A percentile compares a stretch with the other conserved stretches of the same genome.
Evolutionary conservation across 805 yeast genomes (phyloP).

Genomic region (Teunomyces funiuensis): DNA sequence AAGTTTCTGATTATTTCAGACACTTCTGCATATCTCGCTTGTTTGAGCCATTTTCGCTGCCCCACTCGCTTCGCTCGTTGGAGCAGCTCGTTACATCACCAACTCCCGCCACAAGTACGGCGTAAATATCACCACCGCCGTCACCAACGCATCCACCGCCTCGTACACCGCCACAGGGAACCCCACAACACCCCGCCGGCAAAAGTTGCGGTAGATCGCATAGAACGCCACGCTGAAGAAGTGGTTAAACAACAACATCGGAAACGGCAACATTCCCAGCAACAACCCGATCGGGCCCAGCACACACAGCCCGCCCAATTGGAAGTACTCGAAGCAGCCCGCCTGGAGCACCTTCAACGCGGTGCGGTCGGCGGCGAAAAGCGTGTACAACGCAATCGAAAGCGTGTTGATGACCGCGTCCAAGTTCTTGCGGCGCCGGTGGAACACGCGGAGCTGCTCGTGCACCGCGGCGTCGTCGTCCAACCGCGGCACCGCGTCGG

Average conservation of each 20-base stretch:
- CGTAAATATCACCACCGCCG: slow-evolving; percentile 76
- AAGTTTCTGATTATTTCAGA: no score
- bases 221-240: slow-evolving; percentile 90
- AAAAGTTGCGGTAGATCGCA: slow-evolving; percentile 68
- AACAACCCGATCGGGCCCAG: slow-evolving; percentile 78
- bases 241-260: slow-evolving; percentile 73
- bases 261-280: slow-evolving; percentile 77
- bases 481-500: slow-evolving; percentile 53
- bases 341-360: slow-evolving; percentile 68
- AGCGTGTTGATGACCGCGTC: slow-evolving; percentile 87
- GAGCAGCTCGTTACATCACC: no score
- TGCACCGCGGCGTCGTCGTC: slow-evolving; percentile 56
- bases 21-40: no score
- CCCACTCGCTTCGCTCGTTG: no score
- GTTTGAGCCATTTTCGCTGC: no score
- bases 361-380: slow-evolving; percentile 82
- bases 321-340: slow-evolving; percentile 88
- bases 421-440: slow-evolving; percentile 70
- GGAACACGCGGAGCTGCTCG: slow-evolving; percentile 64
- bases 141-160: slow-evolving; percentile 62
- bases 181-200: slow-evolving; percentile 60
- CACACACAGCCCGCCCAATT: slow-evolving; percentile 79
- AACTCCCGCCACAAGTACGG: slow-evolving; percentile 68
- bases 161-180: slow-evolving; percentile 73
- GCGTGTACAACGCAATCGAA: slow-evolving; percentile 83